Conservation (phyloP, 169 alveolate genomes). For the Plasmodium relictum region DNA sequence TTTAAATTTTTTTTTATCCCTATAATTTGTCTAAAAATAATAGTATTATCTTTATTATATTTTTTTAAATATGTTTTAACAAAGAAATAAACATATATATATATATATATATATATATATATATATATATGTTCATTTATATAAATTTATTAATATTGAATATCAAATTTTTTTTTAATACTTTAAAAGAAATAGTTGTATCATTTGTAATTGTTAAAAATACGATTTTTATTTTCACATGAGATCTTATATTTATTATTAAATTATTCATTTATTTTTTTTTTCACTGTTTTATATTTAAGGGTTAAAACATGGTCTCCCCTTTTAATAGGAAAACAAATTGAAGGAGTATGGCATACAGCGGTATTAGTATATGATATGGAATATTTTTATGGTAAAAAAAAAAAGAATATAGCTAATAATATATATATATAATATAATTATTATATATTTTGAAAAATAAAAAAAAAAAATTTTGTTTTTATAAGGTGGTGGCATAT, state of each 20-base stretch:
- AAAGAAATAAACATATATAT: not conserved
- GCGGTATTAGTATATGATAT: constrained; percentile 92
- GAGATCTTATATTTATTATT: not conserved
- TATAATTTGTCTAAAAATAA: too few species aligned
- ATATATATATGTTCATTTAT: not conserved
- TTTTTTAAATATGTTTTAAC: too few species aligned
- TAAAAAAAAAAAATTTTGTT: not conserved
- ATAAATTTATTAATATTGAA: too few species aligned
- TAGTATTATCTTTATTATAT: too few species aligned
- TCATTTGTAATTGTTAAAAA: too few species aligned
- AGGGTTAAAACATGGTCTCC: constrained; percentile 86
- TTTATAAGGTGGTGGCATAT: constrained; percentile 93
- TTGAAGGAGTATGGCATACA: constrained; percentile 98
- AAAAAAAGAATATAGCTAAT: not conserved
- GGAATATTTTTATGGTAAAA: constrained; percentile 94
- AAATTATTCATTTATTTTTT: not conserved
- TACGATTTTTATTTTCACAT: not conserved
- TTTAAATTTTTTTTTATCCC: too few species aligned
- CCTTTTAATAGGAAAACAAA: constrained; percentile 91
- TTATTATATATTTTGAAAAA: not conserved
- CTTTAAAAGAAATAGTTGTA: too few species aligned
- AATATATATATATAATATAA: not conserved
- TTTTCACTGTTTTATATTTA: not conserved
- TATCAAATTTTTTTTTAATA: too few species aligned
- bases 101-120: not conserved